Evolutionary conservation across 1,284 basidiomycete genomes (phyloP), one percentile per base, ranked within the genome.

Genomic region (Pyrrhoderma noxium): DNA sequence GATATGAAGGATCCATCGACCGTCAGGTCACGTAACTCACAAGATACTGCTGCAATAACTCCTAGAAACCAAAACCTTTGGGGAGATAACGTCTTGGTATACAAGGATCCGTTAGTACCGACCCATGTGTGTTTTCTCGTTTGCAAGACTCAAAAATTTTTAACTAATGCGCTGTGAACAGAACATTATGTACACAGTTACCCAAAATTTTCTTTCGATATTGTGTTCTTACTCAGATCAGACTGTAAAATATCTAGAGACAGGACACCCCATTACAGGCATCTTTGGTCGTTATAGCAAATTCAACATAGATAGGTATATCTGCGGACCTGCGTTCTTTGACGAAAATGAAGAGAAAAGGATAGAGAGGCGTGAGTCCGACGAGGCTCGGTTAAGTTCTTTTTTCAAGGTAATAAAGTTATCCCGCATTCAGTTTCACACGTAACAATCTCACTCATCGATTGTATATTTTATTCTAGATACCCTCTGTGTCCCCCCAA

Each of bases 141-240:
- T 45, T 11, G 11, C 23, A 18, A 36, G 18, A 14, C 19, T 23
- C 16, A 35, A 39, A 42, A 8, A 25, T n/a, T 3, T 13, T 21
- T 13, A 39, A 19, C 22, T 48, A 14, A 45, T n/a, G n/a, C 25
- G 14, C 39, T 40, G 8, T 45, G 35, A 3, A 3, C 36, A 59
- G 58, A 59, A 59, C 40, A 41, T 54, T 19, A 46, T 56, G 8
- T 51, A 52, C 31, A 42, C 45, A 4, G 40, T 59, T n/a, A 53
- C 58, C 2, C 48, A 38, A 19, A 27, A 47, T 7, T 44, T 52
- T 21, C 11, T 41, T 9, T 21, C 45, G 11, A 38, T 48, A 18
- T 46, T 59, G 35, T 37, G 31, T 44, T 16, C 45, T 39, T 22
- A 34, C 16, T 19, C 37, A 13, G 34, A 38, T 3, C n/a, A 50